Base-by-base conservation (phyloP, 2,329 filamentous ascomycete species). In the Diaporthe citriasiana region DNA sequence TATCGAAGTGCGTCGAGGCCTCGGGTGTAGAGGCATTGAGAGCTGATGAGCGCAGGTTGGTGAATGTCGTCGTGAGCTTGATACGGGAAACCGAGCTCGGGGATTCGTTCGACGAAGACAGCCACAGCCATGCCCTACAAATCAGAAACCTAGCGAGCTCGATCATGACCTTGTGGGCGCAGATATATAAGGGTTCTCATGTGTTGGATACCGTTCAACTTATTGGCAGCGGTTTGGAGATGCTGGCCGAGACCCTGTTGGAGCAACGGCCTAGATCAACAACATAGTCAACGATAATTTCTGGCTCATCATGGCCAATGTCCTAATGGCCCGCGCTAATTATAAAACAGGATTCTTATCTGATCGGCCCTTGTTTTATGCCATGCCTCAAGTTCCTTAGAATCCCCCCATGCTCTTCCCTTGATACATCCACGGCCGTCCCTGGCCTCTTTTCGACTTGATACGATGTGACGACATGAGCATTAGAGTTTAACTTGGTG, bases 1-100 rank as follows among this genome's bases (percentile, higher is more conserved):
- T 77, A 19, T 73, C 74, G 10, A 27, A 35, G 0, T 60, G 57
- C 8, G 38, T 60, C 57, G 57, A 12, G 57, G 57, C 38, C 8
- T 38, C 7, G 17, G 25, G 38, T 27, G 13, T 60, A 13, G 57
- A 25, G 13, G 38, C 15, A 30, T 19, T 60, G 57, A 35, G 57
- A 9, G 57, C 35, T 5, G 35, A 42, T 30, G 57, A 60, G 57
- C 57, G 57, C n/a, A 42, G 57, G 35, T 17, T 60, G 57, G 57
- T 60, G 38, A 30, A 22, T 7, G n/a, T 30, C 4, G 35, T 60
- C 8, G 7, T 7, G 57, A 19, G n/a, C n/a, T n/a, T 60, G 57
- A 22, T 60, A 15, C 57, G 57, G 57, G 57, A 60, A 2, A 42
- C 57, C 7, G 57, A 42, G 35, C 38, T 60, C 15, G 57, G 57